Conservation (phyloP, 2,329 filamentous ascomycete species). For the Epichloe brachyelytri region DNA sequence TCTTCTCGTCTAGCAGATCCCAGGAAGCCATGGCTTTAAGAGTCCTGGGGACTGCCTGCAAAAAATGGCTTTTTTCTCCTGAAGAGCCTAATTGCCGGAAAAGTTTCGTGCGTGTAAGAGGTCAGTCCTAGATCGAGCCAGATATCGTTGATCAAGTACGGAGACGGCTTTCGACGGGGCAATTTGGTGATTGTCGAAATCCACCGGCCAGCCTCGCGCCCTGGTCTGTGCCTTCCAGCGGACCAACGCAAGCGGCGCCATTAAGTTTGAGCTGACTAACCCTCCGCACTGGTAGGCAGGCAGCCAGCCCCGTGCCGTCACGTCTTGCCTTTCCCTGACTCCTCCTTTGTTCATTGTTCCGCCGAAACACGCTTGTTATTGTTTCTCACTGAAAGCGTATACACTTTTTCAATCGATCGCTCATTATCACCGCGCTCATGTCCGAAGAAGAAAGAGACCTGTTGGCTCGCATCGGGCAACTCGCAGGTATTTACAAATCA, state of each 20-base stretch:
- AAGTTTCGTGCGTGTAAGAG: not conserved
- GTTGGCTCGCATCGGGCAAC: slow-evolving; percentile 38
- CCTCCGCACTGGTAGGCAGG: too few species aligned
- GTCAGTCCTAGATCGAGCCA: too few species aligned
- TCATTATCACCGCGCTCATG: slow-evolving; percentile 18
- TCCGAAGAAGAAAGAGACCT: slow-evolving; percentile 39
- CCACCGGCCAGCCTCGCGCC: too few species aligned
- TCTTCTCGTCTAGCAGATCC: slow-evolving; percentile 57
- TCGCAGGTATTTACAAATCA: slow-evolving; percentile 29
- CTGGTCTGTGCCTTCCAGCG: not conserved
- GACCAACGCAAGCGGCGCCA: not conserved
- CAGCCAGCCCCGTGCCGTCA: not conserved
- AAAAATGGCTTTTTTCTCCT: not conserved
- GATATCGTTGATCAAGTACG: too few species aligned
- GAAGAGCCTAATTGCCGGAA: not conserved
- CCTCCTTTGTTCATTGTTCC: not conserved
- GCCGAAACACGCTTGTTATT: not conserved
- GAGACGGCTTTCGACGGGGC: too few species aligned
- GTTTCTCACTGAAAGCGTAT: not conserved
- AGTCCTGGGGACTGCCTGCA: not conserved
- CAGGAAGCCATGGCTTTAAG: slow-evolving; percentile 35
- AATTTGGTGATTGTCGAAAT: too few species aligned
- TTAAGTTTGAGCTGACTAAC: too few species aligned
- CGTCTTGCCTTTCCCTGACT: not conserved
- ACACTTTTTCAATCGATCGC: not conserved